Base-by-base conservation (phyloP, 768 basidiomycete species). In the Gyrodon lividus region DNA sequence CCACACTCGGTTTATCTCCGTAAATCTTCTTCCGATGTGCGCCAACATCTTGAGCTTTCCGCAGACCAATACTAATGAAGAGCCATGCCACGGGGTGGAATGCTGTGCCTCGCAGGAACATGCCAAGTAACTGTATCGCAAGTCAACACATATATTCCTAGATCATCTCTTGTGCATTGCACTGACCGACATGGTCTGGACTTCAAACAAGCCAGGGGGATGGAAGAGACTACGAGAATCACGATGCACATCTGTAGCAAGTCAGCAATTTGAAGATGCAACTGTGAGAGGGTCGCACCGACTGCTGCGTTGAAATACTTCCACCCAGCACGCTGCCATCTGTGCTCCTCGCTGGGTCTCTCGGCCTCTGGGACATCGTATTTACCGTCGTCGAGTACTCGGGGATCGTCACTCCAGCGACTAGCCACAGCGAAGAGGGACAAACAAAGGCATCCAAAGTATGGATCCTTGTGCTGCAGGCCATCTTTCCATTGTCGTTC, bases 31-130 rank as follows among this genome's bases (percentile, higher is more conserved):
- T 83, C 43, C 84, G 76, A 60, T 93, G 91, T 6, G 84, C 84
- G 22, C 91, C 91, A 4, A 89, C 75, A 57, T 92, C 90, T 66
- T 87, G 79, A 23, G 80, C 81, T 62, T 87, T 88, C 42, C 76
- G 82, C 41, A 77, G 69, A 20, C 73, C 90, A 48, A 73, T 73
- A 53, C 74, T 81, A 51, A 76, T 65, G 52, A 81, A 65, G 26
- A 77, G 59, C 85, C 87, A 87, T 17, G 75, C 74, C 4, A 75
- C 71, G 8, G 80, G 72, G 47, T 76, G 72, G 40, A 73, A 72
- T n/a, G 68, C 64, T 1, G 77, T 78, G 38, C 77, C 78, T 35
- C 76, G 72, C 43, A 82, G 66, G 62, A 79, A 88, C 63, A 80
- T 72, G n/a, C 73, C 74, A 55, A 81, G 68, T 12, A 84, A 64